Evolutionary conservation across 257 asterid genomes (phyloP).

Genomic region (Marsdenia floribunda): DNA sequence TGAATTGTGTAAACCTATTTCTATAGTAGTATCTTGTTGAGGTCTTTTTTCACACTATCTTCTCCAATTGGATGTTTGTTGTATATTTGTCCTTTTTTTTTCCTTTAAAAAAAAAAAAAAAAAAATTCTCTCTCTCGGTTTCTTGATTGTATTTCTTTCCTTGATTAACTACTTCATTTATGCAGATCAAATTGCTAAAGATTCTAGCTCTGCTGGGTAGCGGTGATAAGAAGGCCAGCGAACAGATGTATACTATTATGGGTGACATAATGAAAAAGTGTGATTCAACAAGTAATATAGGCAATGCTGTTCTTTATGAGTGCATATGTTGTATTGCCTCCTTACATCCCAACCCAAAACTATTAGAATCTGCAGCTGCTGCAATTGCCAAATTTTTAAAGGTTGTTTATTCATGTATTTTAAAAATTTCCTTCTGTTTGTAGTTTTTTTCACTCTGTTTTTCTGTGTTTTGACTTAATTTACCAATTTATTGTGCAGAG

Average conservation of each 20-base stretch:
- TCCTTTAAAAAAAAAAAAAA: too few relatives aligned
- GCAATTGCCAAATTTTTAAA: constrained; percentile 80
- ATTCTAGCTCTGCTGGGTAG: constrained; percentile 70
- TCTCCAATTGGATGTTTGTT: neutral
- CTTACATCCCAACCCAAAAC: constrained; percentile 77
- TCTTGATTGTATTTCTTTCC: neutral
- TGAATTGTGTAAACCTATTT: neutral
- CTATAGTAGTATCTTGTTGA: too few relatives aligned
- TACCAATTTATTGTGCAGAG: constrained; percentile 54
- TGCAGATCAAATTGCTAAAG: constrained; percentile 86
- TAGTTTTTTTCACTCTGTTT: neutral
- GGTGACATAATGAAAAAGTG: constrained; percentile 84
- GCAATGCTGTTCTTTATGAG: constrained; percentile 92
- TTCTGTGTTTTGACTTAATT: constrained; percentile 3
- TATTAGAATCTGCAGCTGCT: constrained; percentile 86
- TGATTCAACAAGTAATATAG: constrained; percentile 81
- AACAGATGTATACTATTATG: constrained; percentile 84
- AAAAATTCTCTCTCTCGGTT: neutral
- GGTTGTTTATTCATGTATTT: constrained; percentile 39
- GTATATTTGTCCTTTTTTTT: neutral
- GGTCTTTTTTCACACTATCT: neutral
- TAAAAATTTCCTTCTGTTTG: constrained; percentile 1
- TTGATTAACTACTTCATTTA: neutral
- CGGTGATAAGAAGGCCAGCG: constrained; percentile 92
- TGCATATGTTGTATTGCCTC: constrained; percentile 89